Evolutionary conservation across 257 asterid genomes (phyloP).

Genomic region (Solanum gracilifrons): DNA sequence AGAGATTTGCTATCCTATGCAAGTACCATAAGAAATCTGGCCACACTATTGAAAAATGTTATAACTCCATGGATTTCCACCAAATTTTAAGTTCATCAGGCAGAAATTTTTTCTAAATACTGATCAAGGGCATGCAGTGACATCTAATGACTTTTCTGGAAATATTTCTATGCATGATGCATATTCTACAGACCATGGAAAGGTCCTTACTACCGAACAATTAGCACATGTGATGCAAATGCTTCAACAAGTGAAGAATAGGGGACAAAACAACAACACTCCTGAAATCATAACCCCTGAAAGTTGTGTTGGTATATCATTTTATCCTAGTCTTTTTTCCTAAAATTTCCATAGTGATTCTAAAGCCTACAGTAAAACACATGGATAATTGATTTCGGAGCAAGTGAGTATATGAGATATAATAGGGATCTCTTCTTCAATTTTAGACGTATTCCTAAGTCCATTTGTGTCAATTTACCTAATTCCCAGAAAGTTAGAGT

Average conservation of each 20-base stretch:
- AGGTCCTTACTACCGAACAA: too few species aligned
- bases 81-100: neutral
- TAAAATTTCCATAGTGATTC: too few species aligned
- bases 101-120: neutral
- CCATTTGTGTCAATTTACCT: neutral
- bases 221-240: neutral
- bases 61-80: neutral
- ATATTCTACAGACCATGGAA: neutral
- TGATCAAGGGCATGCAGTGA: neutral
- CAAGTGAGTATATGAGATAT: neutral
- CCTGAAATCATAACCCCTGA: neutral
- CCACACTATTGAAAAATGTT: neutral
- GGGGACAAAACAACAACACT: neutral
- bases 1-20: neutral
- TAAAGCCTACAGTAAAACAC: neutral
- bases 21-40: neutral
- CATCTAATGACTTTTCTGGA: neutral
- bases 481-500: neutral
- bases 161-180: neutral
- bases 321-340: neutral
- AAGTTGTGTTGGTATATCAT: neutral
- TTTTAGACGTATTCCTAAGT: neutral
- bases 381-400: neutral
- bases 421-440: neutral
- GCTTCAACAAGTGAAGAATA: neutral